Percentiles rank a stretch among this genome's conserved stretches.
These are phyloP conservation scores for Diutina neorugosa DNA, from an alignment of 1,139 yeast species.

Conservation along the genomic window DNA sequence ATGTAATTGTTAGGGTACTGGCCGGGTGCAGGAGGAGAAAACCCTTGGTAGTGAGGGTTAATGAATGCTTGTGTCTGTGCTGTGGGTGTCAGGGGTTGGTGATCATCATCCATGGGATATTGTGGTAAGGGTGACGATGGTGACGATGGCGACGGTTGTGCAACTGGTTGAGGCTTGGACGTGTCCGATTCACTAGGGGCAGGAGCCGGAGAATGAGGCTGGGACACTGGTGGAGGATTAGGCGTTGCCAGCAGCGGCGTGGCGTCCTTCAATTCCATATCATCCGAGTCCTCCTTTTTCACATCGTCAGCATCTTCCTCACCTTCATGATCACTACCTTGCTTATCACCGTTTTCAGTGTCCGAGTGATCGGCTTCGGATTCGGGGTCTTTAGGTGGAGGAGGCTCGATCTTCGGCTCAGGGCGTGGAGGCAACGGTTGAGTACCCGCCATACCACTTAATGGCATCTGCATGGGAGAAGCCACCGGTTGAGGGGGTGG, in stretches of 20 bases:
- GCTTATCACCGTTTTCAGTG: background rate
- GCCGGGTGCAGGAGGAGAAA: background rate
- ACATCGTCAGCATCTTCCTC: background rate
- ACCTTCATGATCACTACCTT: background rate
- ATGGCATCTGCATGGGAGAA: background rate
- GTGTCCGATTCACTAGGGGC: background rate
- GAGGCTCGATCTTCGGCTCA: background rate
- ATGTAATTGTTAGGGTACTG: background rate
- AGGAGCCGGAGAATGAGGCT: background rate
- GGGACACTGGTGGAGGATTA: background rate
- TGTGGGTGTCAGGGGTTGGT: background rate
- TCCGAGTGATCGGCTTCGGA: background rate
- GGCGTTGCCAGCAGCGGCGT: background rate
- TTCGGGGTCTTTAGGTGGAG: background rate
- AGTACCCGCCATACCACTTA: slow-evolving; percentile 1
- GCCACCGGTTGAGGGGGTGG: background rate
- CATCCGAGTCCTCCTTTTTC: background rate
- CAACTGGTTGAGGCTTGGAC: background rate
- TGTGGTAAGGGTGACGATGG: background rate
- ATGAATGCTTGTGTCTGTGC: background rate
- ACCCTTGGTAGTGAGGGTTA: background rate
- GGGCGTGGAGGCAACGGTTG: slow-evolving; percentile 1
- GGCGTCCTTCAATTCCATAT: background rate
- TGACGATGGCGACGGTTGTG: background rate
- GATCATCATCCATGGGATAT: background rate